These are phyloP conservation scores for Lindgomyces ingoldianus DNA, from an alignment of 495 filamentous ascomycete genomes.

Conservation along the genomic window DNA sequence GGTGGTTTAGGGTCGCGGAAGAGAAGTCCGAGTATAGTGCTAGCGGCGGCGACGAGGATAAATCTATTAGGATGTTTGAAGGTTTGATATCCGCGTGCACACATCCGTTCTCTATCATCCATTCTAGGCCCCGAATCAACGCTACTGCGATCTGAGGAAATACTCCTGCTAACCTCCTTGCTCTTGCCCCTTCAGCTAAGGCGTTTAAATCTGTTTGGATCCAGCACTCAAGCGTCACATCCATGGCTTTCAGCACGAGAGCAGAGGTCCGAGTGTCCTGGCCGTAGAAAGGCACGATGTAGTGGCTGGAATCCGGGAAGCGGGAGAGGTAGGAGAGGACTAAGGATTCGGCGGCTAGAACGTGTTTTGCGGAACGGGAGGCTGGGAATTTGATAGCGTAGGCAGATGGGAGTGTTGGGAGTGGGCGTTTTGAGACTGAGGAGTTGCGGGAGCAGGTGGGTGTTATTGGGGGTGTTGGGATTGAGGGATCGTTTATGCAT, in stretches of 20 bases:
- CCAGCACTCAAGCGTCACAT: constrained; percentile 53
- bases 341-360: constrained; percentile 56
- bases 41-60: constrained; percentile 30
- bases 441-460: constrained; percentile 41
- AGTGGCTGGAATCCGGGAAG: constrained; percentile 41
- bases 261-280: constrained; percentile 52
- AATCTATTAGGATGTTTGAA: constrained; percentile 52
- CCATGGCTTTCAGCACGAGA: constrained; percentile 58
- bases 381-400: constrained; percentile 60
- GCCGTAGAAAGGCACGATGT: constrained; percentile 60
- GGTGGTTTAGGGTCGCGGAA: constrained; percentile 45
- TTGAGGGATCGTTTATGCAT: neutral
- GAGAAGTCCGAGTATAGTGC: constrained; percentile 63
- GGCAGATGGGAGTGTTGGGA: constrained; percentile 31
- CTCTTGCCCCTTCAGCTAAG: constrained; percentile 33
- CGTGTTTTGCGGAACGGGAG: constrained; percentile 51
- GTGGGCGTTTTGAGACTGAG: neutral
- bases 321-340: constrained; percentile 54
- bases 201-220: constrained; percentile 43
- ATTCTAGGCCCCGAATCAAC: constrained; percentile 54
- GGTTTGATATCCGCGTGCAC: constrained; percentile 63
- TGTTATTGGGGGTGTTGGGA: constrained; percentile 53
- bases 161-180: constrained; percentile 24
- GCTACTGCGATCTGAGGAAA: constrained; percentile 50
- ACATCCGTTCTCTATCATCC: constrained; percentile 53